Percentiles rank a stretch among this genome's conserved stretches.
Evolutionary conservation across 2,329 filamentous ascomycete species (phyloP).

Genomic region (Zopfia rhizophila): DNA sequence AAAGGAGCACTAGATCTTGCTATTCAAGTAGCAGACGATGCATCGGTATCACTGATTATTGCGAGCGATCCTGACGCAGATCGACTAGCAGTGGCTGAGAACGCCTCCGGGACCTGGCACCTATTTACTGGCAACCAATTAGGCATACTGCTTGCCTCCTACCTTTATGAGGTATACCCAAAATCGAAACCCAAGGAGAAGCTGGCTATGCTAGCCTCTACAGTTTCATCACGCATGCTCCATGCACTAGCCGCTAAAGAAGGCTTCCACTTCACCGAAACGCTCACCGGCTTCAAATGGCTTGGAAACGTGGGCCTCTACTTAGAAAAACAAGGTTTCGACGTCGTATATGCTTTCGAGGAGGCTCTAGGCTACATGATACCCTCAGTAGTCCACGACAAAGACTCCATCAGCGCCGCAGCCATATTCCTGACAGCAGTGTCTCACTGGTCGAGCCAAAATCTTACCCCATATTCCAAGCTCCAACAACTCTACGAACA

Average conservation of each 20-base stretch:
- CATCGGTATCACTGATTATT: slow-evolving; percentile 63
- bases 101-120: slow-evolving; percentile 66
- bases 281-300: slow-evolving; percentile 75
- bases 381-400: slow-evolving; percentile 69
- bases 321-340: slow-evolving; percentile 60
- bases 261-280: slow-evolving; percentile 68
- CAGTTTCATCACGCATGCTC: slow-evolving; percentile 73
- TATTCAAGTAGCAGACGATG: slow-evolving; percentile 63
- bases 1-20: slow-evolving; percentile 70
- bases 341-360: slow-evolving; percentile 69
- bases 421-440: slow-evolving; percentile 68
- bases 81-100: slow-evolving; percentile 70
- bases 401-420: slow-evolving; percentile 71
- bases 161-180: slow-evolving; percentile 63
- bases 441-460: slow-evolving; percentile 62
- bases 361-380: slow-evolving; percentile 76
- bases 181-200: slow-evolving; percentile 48
- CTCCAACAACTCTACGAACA: slow-evolving; percentile 66
- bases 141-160: slow-evolving; percentile 68
- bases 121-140: slow-evolving; percentile 74
- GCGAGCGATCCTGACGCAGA: slow-evolving; percentile 75
- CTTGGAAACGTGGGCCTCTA: slow-evolving; percentile 69
- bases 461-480: slow-evolving; percentile 67
- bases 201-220: slow-evolving; percentile 69
- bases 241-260: slow-evolving; percentile 64